Evolutionary conservation across 2,329 filamentous ascomycete genomes (phyloP).

Genomic region (Leptographium lundbergii): DNA sequence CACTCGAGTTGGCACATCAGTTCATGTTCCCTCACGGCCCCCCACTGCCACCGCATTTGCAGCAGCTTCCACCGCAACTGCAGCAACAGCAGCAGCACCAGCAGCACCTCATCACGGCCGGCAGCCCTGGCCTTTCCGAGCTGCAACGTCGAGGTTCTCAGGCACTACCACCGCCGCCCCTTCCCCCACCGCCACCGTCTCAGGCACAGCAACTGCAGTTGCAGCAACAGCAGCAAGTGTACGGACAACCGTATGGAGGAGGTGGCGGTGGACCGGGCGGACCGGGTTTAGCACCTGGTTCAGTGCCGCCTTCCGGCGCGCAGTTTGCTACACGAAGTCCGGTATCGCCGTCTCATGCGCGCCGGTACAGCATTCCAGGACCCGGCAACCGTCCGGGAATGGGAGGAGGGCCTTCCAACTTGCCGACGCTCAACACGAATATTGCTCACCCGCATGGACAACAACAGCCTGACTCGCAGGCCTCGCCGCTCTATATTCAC

Average conservation of each 20-base stretch:
- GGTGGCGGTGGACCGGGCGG: conserved; percentile 22
- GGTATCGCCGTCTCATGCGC: conserved; percentile 33
- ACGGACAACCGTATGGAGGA: background rate
- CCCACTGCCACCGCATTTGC: background rate
- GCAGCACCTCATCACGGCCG: conserved; percentile 16
- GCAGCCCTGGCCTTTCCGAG: conserved; percentile 34
- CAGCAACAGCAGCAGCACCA: conserved; percentile 39
- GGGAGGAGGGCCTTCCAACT: conserved; percentile 44
- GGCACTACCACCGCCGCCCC: conserved; percentile 8
- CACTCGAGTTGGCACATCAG: conserved; percentile 57
- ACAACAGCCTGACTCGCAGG: conserved; percentile 48
- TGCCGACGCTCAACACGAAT: conserved; percentile 42
- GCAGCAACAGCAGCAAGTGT: conserved; percentile 3
- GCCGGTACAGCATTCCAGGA: conserved; percentile 35
- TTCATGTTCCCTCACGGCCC: conserved; percentile 36
- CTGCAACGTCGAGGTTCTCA: conserved; percentile 38
- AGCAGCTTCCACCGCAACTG: conserved; percentile 12
- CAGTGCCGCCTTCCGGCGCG: conserved; percentile 20
- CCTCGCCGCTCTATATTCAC: conserved; percentile 76
- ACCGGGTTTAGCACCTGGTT: conserved; percentile 17
- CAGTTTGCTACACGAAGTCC: conserved; percentile 30
- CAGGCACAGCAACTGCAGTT: background rate
- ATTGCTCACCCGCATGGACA: background rate
- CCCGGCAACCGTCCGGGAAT: conserved; percentile 21
- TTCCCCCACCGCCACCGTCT: background rate